Evolutionary conservation across 2,329 filamentous ascomycete species (phyloP), one percentile per base, ranked within the genome.

Genomic region (Stemphylium beticola): DNA sequence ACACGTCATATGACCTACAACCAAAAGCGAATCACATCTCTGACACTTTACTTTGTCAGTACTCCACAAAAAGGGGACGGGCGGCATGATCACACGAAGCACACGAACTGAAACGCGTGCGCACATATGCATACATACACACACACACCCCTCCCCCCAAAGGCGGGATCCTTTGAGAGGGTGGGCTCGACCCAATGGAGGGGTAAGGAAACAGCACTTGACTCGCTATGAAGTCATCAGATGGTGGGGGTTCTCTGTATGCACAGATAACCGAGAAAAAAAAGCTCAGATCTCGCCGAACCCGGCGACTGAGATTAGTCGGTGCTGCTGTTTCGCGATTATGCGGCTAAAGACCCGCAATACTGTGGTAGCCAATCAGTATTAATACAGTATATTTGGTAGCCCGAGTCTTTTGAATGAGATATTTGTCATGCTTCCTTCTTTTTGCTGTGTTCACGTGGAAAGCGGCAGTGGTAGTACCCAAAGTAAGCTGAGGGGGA

Each of bases 201-300:
- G 55, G 53, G 60, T 56, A 50, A 24, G 33, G 18, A 44, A 38
- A 42, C 36, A 38, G 15, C 43, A 41, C 47, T 46, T 52, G 49
- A 48, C 49, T 36, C 34, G 31, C 22, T 15, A 51, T 58, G 60
- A 65, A 61, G 62, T 59, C 57, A 60, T 61, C 49, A 55, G 41
- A 45, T 49, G 61, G 40, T 36, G 22, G 41, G 49, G 42, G 42
- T 41, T 39, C n/a, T 39, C 18, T 39, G 49, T 40, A 40, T 40
- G 36, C 29, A 45, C 36, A 55, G 52, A 55, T 55, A 51, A 55
- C 52, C 52, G 52, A 55, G 52, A 51, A 45, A 39, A 39, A 43
- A 42, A 49, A 48, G 45, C 39, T 51, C 41, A 55, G 52, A 55
- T 55, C 52, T 55, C 46, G 40, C 39, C 45, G 52, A 7, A 45